phyloP scores from a whole-genome alignment of 345 rosid genomes.

The Litchi chinensis region DNA sequence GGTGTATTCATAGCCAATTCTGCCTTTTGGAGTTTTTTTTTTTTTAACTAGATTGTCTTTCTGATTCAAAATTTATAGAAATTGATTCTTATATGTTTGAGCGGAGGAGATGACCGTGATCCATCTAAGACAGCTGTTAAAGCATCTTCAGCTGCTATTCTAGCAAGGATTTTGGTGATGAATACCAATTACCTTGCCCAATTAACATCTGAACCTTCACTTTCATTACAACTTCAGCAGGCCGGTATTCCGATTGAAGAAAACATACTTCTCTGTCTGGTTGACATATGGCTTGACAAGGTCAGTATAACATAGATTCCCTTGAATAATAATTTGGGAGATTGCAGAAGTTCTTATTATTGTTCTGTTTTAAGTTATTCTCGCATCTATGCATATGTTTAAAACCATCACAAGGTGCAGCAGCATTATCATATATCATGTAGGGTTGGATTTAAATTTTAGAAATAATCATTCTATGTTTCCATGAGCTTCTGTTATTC shows the following conservation, averaged over 20 bases:
- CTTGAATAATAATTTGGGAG: slow-evolving; percentile 5
- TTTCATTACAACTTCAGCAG: slow-evolving; percentile 68
- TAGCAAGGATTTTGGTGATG: slow-evolving; percentile 95
- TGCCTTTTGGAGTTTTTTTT: neutral
- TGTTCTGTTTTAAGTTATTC: neutral
- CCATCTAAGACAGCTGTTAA: slow-evolving; percentile 88
- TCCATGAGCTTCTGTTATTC: neutral
- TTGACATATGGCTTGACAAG: slow-evolving; percentile 98
- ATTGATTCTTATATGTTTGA: slow-evolving; percentile 76
- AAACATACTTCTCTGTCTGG: slow-evolving; percentile 76
- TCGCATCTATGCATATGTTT: neutral
- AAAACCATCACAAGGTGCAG: neutral
- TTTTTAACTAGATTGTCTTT: slow-evolving; percentile 8
- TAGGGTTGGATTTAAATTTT: neutral
- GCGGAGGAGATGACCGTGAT: slow-evolving; percentile 83
- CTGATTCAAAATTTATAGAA: slow-evolving; percentile 52
- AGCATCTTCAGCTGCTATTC: slow-evolving; percentile 79
- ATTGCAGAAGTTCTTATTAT: neutral
- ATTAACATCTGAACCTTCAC: slow-evolving; percentile 86
- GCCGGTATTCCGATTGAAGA: slow-evolving; percentile 70
- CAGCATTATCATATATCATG: neutral
- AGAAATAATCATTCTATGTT: neutral
- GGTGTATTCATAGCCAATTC: slow-evolving; percentile 5
- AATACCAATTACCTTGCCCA: slow-evolving; percentile 86
- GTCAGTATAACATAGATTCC: slow-evolving; percentile 41